Percentiles rank a stretch among this genome's conserved stretches.
These are phyloP conservation scores for Fusarium abutilonis DNA, from an alignment of 2,329 filamentous ascomycete genomes.

Conservation along the genomic window DNA sequence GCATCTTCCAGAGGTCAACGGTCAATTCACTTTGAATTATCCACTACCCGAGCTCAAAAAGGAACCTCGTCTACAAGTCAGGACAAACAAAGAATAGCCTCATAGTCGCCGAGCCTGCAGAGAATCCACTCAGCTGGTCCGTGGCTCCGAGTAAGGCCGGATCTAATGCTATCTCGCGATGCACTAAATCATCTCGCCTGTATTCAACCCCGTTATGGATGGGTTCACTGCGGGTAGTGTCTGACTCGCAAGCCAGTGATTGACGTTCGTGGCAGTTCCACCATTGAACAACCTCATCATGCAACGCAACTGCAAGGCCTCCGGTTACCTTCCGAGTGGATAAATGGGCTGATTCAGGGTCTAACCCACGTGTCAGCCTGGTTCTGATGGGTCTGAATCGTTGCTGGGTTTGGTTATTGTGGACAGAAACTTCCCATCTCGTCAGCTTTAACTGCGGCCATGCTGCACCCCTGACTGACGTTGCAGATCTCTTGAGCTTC, in stretches of 20 bases:
- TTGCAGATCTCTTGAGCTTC: constrained; percentile 24
- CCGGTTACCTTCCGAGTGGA: neutral
- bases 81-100: neutral
- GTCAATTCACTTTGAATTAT: neutral
- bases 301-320: neutral
- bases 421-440: neutral
- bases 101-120: neutral
- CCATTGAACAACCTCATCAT: neutral
- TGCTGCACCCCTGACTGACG: constrained; percentile 18
- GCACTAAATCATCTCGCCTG: neutral
- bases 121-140: neutral
- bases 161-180: neutral
- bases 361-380: constrained; percentile 10
- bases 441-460: constrained; percentile 1
- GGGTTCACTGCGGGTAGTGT: neutral
- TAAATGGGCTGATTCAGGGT: constrained; percentile 4
- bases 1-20: neutral
- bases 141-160: constrained; percentile 7
- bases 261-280: neutral
- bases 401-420: neutral
- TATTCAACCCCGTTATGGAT: neutral
- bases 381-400: constrained; percentile 2
- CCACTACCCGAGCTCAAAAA: constrained; percentile 4
- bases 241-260: constrained; percentile 1
- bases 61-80: constrained; percentile 15